phyloP scores from a whole-genome alignment of 176 grass and related monocot species.

The Bothriochloa decipiens region DNA sequence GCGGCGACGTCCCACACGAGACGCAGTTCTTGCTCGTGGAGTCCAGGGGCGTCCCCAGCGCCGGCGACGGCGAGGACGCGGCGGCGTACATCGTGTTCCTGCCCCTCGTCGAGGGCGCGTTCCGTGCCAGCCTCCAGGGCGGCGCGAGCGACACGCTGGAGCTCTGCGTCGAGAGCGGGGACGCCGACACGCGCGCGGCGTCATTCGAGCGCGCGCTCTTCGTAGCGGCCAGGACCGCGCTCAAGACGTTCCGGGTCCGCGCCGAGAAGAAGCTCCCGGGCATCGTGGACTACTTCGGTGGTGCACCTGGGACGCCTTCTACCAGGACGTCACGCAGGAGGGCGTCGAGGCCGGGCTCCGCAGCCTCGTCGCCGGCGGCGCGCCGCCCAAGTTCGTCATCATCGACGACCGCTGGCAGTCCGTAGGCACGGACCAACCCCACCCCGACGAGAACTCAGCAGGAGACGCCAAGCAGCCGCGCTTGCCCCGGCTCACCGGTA shows the following conservation, averaged over 20 bases:
- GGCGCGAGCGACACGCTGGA: conserved; percentile 60
- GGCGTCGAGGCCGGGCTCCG: conserved; percentile 81
- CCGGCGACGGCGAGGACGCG: background rate
- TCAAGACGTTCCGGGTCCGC: conserved; percentile 69
- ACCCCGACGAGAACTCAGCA: background rate
- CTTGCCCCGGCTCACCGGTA: conserved; percentile 68
- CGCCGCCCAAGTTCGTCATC: conserved; percentile 84
- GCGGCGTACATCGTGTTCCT: conserved; percentile 78
- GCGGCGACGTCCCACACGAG: conserved; percentile 82
- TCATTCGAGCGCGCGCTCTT: conserved; percentile 64
- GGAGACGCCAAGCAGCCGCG: background rate
- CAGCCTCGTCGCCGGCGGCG: conserved; percentile 66
- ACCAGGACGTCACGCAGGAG: conserved; percentile 89
- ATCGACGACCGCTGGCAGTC: conserved; percentile 97
- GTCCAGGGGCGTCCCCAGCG: conserved; percentile 47
- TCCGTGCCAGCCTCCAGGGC: conserved; percentile 87
- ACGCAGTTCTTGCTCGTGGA: conserved; percentile 92
- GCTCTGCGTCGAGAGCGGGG: conserved; percentile 93
- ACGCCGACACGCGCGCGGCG: conserved; percentile 48
- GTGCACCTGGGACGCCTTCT: conserved; percentile 99
- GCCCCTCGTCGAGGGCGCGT: conserved; percentile 79
- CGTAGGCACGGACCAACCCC: conserved; percentile 55
- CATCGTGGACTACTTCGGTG: conserved; percentile 91
- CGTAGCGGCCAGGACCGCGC: conserved; percentile 53
- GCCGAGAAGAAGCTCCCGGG: conserved; percentile 85